A percentile compares a stretch with the other conserved stretches of the same genome.
Evolutionary conservation across 345 rosid genomes (phyloP).

Genomic region (Acer saccharum): DNA sequence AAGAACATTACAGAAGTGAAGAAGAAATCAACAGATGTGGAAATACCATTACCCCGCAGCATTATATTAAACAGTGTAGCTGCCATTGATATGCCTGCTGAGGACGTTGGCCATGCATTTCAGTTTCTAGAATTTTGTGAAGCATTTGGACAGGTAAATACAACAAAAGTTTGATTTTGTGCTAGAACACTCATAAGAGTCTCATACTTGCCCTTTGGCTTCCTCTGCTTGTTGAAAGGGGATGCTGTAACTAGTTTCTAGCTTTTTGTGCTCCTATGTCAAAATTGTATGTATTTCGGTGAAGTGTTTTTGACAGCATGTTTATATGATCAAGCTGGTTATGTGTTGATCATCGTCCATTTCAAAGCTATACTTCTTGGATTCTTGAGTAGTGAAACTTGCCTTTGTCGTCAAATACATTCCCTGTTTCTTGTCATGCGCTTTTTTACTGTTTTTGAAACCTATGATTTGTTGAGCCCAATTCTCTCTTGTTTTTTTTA

Average conservation of each 20-base stretch:
- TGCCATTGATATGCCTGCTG: slow-evolving; percentile 58
- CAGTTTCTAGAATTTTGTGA: slow-evolving; percentile 80
- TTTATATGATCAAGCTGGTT: neutral
- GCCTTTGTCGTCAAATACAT: too few relatives aligned
- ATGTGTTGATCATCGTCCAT: neutral
- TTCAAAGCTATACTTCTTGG: neutral
- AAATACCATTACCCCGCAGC: slow-evolving; percentile 52
- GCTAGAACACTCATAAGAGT: neutral
- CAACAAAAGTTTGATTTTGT: neutral
- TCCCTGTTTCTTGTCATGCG: too few relatives aligned
- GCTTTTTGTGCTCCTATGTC: neutral
- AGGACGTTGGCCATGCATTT: slow-evolving; percentile 61
- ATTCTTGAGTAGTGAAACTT: too few relatives aligned
- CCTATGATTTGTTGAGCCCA: too few relatives aligned
- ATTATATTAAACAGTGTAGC: slow-evolving; percentile 44
- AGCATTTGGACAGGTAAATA: slow-evolving; percentile 65
- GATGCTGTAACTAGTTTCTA: neutral
- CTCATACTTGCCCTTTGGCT: neutral
- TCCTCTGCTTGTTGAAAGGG: neutral
- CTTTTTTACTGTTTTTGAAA: too few relatives aligned
- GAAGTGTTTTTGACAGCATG: neutral
- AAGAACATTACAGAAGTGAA: slow-evolving; percentile 10
- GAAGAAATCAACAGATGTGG: slow-evolving; percentile 7
- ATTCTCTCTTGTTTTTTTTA: too few relatives aligned
- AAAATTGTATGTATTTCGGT: neutral